These are phyloP conservation scores for Nicotiana benthamiana DNA, from an alignment of 257 asterid genomes.

Conservation along the genomic window DNA sequence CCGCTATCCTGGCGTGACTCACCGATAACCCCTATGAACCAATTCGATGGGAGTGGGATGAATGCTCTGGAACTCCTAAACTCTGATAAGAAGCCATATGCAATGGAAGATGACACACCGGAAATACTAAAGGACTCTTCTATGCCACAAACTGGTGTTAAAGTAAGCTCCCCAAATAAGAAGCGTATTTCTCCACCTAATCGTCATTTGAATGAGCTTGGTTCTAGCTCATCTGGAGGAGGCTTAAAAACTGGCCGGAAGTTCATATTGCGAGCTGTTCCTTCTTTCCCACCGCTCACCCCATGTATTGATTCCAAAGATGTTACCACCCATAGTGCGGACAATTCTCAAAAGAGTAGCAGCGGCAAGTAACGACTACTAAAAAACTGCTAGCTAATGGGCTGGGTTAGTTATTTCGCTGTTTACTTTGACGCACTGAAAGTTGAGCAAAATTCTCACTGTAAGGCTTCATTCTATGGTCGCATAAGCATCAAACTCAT, in stretches of 20 bases:
- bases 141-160: slow-evolving; percentile 36
- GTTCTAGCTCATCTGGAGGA: slow-evolving; percentile 34
- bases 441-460: background rate
- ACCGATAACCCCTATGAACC: slow-evolving; percentile 37
- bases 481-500: background rate
- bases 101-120: slow-evolving; percentile 50
- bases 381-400: background rate
- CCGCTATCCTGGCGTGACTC: slow-evolving; percentile 39
- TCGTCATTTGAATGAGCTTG: slow-evolving; percentile 14
- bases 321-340: slow-evolving; percentile 9
- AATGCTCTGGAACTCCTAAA: slow-evolving; percentile 23
- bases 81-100: slow-evolving; percentile 22
- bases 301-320: slow-evolving; percentile 37
- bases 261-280: slow-evolving; percentile 53
- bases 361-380: slow-evolving; percentile 19
- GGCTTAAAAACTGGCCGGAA: slow-evolving; percentile 49
- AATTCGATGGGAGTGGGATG: slow-evolving; percentile 19
- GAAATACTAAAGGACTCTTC: slow-evolving; percentile 45
- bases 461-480: background rate
- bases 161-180: slow-evolving; percentile 64
- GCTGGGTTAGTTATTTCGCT: background rate
- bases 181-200: slow-evolving; percentile 78
- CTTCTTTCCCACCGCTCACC: slow-evolving; percentile 50
- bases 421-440: background rate
- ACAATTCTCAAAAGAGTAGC: slow-evolving; percentile 23